Conservation (phyloP, 371 early-diverging fungal genomes). For the Cokeromyces recurvatus region DNA sequence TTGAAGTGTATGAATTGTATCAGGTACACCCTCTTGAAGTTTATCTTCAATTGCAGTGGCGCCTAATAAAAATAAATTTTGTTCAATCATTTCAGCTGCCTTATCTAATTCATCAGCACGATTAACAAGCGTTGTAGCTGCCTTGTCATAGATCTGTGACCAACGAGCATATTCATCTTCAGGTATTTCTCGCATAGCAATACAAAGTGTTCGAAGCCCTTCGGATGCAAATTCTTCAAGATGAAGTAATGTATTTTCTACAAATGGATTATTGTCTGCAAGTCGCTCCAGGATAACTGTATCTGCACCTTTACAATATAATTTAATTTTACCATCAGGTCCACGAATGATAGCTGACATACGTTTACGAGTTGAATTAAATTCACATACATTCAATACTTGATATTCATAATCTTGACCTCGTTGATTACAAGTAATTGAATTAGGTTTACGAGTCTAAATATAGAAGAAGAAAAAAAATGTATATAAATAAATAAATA, state of each 20-base stretch:
- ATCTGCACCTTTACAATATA: constrained; percentile 99
- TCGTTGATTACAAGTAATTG: constrained; percentile 70
- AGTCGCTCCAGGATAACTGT: constrained; percentile 95
- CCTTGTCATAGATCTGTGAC: constrained; percentile 80
- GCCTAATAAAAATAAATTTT: constrained; percentile 87
- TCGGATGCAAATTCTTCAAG: constrained; percentile 87
- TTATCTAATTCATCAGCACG: constrained; percentile 84
- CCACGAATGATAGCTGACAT: constrained; percentile 93
- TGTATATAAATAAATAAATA: neutral
- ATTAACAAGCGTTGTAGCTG: constrained; percentile 85
- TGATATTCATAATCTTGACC: constrained; percentile 73
- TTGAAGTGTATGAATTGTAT: constrained; percentile 93
- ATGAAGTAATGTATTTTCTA: constrained; percentile 70
- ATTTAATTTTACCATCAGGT: constrained; percentile 85
- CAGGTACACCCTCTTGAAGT: constrained; percentile 97
- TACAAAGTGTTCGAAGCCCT: constrained; percentile 91
- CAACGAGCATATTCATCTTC: constrained; percentile 87
- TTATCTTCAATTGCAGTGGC: constrained; percentile 99
- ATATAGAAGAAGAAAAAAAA: constrained; percentile 3
- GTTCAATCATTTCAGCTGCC: constrained; percentile 94
- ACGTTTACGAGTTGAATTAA: constrained; percentile 95
- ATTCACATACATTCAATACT: constrained; percentile 93
- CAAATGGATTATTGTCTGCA: constrained; percentile 71
- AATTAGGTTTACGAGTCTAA: constrained; percentile 85
- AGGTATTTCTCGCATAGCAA: constrained; percentile 88